Evolutionary conservation across 2,329 filamentous ascomycete genomes (phyloP).

Genomic region (Talaromyces sp.): DNA sequence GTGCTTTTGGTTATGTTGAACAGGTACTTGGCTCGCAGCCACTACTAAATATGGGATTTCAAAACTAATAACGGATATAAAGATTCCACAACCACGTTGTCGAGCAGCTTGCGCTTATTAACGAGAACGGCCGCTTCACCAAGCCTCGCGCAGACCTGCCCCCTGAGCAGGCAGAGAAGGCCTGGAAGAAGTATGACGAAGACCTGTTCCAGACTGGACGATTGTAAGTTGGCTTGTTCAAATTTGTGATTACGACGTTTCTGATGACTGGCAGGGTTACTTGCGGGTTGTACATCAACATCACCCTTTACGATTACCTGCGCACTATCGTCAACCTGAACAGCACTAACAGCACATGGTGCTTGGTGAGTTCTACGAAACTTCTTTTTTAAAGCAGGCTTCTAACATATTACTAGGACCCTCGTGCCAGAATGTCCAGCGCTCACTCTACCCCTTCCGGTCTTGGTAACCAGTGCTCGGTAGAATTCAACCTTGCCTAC

Average conservation of each 20-base stretch:
- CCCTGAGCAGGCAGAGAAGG: conserved; percentile 44
- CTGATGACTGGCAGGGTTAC: conserved; percentile 47
- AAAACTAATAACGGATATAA: background rate
- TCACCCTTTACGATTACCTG: conserved; percentile 72
- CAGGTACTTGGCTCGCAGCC: conserved; percentile 15
- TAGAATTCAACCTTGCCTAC: conserved; percentile 85
- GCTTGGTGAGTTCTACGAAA: conserved; percentile 41
- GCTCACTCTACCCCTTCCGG: conserved; percentile 60
- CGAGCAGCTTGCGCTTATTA: conserved; percentile 69
- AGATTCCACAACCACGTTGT: conserved; percentile 82
- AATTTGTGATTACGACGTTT: background rate
- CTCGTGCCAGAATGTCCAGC: conserved; percentile 63
- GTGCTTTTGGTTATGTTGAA: conserved; percentile 69
- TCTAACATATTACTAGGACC: conserved; percentile 46
- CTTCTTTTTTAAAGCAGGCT: background rate
- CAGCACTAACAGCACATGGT: conserved; percentile 70
- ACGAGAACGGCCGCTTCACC: conserved; percentile 73
- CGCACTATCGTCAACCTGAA: conserved; percentile 71
- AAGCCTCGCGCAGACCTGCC: conserved; percentile 52
- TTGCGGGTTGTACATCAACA: conserved; percentile 71
- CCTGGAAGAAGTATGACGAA: conserved; percentile 66
- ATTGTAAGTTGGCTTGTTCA: conserved; percentile 35
- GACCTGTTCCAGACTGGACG: conserved; percentile 75
- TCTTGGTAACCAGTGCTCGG: conserved; percentile 75
- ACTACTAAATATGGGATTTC: background rate